Base-by-base conservation (phyloP, 495 filamentous ascomycete species). In the Cercophora sp. region DNA sequence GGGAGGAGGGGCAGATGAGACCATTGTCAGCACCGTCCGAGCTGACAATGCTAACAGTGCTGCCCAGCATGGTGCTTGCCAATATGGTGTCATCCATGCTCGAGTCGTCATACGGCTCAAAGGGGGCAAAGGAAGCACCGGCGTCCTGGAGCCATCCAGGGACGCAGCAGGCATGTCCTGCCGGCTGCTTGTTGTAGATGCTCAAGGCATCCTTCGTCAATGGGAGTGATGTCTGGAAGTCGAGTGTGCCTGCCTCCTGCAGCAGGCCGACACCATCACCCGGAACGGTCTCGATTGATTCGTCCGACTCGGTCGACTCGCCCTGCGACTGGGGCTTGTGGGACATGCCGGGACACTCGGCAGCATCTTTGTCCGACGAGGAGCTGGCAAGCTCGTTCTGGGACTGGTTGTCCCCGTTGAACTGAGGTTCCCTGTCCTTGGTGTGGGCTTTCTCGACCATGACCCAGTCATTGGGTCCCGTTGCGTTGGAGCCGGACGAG, bases 401-500 rank as follows among this genome's bases (percentile, higher is more conserved):
- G 15, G 35, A 41, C 25, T 40, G 15, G 48, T 51, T 51, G 35
- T 29, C 48, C 23, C 5, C 9, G 36, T 42, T 51, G 35, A 41
- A 42, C 36, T 42, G 48, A 40, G 36, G 36, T 11, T 23, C 10
- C 35, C 48, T 51, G 35, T 34, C 26, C 23, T 23, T 13, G 8
- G 35, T 22, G 25, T 42, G 47, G 9, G 25, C 41, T 27, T 44
- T 23, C 11, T 32, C 15, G 26, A 47, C 26, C 3, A 47, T 4
- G 26, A 47, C 44, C 44, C 44, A 47, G 41, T 16, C 22, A 20
- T 44, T 29, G 44, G 18, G 29, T n/a, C n/a, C 29, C 29, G 29
- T 34, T 5, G 6, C 5, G 44, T 6, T 23, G n/a, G 44, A 31
- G 15, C 20, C 26, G n/a, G 44, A 16, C 25, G n/a, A 13, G 10